Evolutionary conservation across 371 early-diverging fungal species (phyloP), one percentile per base, ranked within the genome.

Genomic region (Fennellomyces sp.): DNA sequence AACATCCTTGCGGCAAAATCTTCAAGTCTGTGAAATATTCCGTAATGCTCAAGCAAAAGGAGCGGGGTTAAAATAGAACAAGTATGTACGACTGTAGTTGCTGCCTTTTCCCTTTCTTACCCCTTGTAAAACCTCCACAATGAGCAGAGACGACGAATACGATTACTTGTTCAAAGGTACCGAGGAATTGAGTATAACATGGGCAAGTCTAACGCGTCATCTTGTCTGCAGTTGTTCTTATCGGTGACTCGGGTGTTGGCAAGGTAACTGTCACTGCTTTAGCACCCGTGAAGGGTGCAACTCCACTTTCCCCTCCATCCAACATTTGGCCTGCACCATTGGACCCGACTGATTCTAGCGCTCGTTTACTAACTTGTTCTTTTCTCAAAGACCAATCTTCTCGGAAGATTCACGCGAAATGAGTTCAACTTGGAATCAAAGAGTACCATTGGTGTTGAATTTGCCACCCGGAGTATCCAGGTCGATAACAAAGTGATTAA

Each of bases 241-340:
- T 99, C 83, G 99, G 99, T 49, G 99, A 99, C 73, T 97, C 99
- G n/a, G 98, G 99, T 38, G 99, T 99, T 61, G 99, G 99, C 61
- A 99, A 99, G 45, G 45, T 45, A n/a, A n/a, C n/a, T n/a, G n/a
- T n/a, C n/a, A n/a, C n/a, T n/a, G n/a, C n/a, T n/a, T n/a, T n/a
- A n/a, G n/a, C n/a, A n/a, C n/a, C n/a, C n/a, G n/a, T n/a, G n/a
- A n/a, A n/a, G n/a, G n/a, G n/a, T n/a, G n/a, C n/a, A n/a, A n/a
- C n/a, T n/a, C n/a, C n/a, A n/a, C n/a, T n/a, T n/a, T n/a, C n/a
- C n/a, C n/a, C n/a, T n/a, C n/a, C n/a, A n/a, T n/a, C n/a, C n/a
- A n/a, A n/a, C n/a, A n/a, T n/a, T n/a, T n/a, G n/a, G n/a, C n/a
- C n/a, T n/a, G n/a, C n/a, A n/a, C n/a, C n/a, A n/a, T n/a, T n/a